Base-by-base conservation (phyloP, 2,329 filamentous ascomycete species). In the Microsporum audouinii region DNA sequence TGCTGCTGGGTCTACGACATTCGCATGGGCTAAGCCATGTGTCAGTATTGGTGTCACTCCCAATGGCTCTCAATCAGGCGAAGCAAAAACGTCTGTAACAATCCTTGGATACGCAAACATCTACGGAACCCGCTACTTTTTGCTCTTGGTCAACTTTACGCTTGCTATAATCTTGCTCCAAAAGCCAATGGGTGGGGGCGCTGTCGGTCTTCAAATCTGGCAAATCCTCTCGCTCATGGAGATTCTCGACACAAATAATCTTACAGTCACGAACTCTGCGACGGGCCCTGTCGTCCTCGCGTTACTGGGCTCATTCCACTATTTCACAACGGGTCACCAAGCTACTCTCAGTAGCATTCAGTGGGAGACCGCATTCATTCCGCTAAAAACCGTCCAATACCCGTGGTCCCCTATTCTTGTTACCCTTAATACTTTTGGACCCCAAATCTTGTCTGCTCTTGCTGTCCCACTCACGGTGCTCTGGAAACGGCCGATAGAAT, bases 311-410 rank as follows among this genome's bases (percentile, higher is more conserved):
- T 90, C 88, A 69, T 95, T 92, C 75, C 87, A 96, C 78, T 99
- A 86, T 79, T 99, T 99, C 84, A 96, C 95, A 71, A 99, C 94
- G 0, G 94, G 94, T 63, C 94, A 99, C 74, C 92, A 97, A 75
- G 92, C 92, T 10, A 88, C 86, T 0, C 82, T 96, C 29, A 83
- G 86, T 66, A 89, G 85, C 66, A 92, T 99, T 70, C 94, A 99
- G 71, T 99, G 94, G 94, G 94, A 99, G 76, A 84, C 84, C 23
- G 92, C 91, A 2, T 99, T 99, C 75, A 89, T 99, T 66, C 88
- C 92, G 0, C 81, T 97, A 5, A 84, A 87, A 62, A 84, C 83
- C 4, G 84, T 99, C 65, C 83, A 84, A 61, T 96, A 99, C 75
- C 94, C 94, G 0, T 96, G 89, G 88, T 88, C 85, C 0, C 91